A percentile compares a stretch with the other conserved stretches of the same genome.
phyloP scores from a whole-genome alignment of 352 stramenopile genomes.

The Phytophthora ramorum region DNA sequence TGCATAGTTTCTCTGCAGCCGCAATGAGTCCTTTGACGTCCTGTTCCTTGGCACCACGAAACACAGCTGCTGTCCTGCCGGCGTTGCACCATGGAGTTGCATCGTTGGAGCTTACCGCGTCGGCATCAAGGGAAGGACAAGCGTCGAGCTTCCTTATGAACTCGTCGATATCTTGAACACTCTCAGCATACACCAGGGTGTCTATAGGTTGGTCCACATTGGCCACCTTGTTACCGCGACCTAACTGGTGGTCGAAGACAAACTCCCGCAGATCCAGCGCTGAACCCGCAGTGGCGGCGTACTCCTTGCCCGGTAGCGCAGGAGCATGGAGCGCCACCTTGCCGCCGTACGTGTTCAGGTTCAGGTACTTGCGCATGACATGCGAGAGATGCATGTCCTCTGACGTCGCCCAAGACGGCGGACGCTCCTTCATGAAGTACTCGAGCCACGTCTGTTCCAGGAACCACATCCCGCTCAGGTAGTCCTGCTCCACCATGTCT shows the following conservation, averaged over 20 bases:
- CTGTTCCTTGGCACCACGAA: conserved; percentile 57
- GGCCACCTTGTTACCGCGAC: conserved; percentile 64
- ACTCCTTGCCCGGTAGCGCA: no score
- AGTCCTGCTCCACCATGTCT: conserved; percentile 39
- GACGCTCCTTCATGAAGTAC: conserved; percentile 57
- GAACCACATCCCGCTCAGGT: conserved; percentile 64
- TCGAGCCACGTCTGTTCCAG: conserved; percentile 59
- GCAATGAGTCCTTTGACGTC: conserved; percentile 48
- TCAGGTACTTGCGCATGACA: conserved; percentile 70
- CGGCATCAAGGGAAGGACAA: conserved; percentile 28
- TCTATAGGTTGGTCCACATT: conserved; percentile 48
- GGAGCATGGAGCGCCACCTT: no score
- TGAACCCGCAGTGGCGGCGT: conserved; percentile 33
- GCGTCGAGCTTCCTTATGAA: conserved; percentile 43
- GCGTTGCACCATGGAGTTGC: conserved; percentile 37
- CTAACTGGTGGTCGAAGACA: conserved; percentile 65
- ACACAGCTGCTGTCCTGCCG: conserved; percentile 49
- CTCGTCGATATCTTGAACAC: conserved; percentile 46
- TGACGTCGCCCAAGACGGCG: conserved; percentile 48
- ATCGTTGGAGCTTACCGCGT: neutral
- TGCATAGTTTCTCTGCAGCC: conserved; percentile 53
- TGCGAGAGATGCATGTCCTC: conserved; percentile 71
- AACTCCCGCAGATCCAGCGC: conserved; percentile 60
- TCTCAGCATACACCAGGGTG: conserved; percentile 64
- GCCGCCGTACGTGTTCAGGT: conserved; percentile 62